Evolutionary conservation across 352 stramenopile species (phyloP).

Genomic region (Saprolegnia parasitica): DNA sequence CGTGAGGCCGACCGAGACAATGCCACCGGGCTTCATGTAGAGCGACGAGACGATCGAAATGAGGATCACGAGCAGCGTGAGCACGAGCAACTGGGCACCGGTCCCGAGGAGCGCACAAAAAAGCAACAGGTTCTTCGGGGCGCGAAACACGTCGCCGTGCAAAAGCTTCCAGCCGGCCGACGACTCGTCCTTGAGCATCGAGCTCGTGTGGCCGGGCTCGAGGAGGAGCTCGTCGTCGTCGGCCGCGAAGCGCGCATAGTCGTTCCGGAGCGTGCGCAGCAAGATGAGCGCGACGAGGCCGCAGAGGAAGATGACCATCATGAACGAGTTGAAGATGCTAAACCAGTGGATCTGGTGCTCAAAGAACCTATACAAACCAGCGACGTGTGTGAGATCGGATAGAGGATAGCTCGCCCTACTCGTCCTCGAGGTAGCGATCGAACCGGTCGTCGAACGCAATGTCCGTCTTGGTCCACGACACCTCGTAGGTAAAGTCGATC

Average conservation of each 20-base stretch:
- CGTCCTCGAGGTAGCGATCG: slow-evolving; percentile 97
- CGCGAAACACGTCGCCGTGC: slow-evolving; percentile 93
- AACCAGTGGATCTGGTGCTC: slow-evolving; percentile 99
- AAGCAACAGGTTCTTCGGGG: slow-evolving; percentile 87
- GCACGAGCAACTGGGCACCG: slow-evolving; percentile 92
- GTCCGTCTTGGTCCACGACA: slow-evolving; percentile 87
- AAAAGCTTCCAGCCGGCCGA: slow-evolving; percentile 95
- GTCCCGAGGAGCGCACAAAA: slow-evolving; percentile 96
- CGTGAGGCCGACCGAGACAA: slow-evolving; percentile 92
- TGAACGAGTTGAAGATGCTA: slow-evolving; percentile 97
- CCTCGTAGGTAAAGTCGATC: slow-evolving; percentile 93
- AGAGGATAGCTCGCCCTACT: slow-evolving; percentile 36
- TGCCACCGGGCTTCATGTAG: slow-evolving; percentile 95
- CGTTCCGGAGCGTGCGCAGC: slow-evolving; percentile 90
- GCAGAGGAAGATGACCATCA: slow-evolving; percentile 97
- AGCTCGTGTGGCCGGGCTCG: slow-evolving; percentile 69
- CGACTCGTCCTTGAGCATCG: slow-evolving; percentile 70
- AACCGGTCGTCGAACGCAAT: slow-evolving; percentile 96
- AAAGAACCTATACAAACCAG: slow-evolving; percentile 85
- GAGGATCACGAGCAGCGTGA: slow-evolving; percentile 93
- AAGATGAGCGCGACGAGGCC: slow-evolving; percentile 93
- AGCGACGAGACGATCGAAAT: slow-evolving; percentile 93
- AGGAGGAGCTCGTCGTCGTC: slow-evolving; percentile 84
- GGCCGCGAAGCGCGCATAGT: slow-evolving; percentile 89
- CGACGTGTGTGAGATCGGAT: no score